These are phyloP conservation scores for Eucalyptus decipiens DNA, from an alignment of 345 rosid genomes.

Conservation along the genomic window DNA sequence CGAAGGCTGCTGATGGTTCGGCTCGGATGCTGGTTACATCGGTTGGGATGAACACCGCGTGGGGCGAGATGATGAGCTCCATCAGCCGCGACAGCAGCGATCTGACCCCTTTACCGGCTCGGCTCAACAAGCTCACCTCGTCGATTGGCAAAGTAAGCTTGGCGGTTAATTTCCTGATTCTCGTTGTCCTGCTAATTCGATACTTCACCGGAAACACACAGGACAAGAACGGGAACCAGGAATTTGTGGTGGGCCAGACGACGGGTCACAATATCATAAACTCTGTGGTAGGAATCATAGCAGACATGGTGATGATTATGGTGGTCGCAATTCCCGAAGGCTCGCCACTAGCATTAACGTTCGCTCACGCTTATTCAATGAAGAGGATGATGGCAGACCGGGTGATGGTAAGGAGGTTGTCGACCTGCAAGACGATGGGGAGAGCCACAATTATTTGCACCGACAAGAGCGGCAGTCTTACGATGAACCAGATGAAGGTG, in stretches of 20 bases:
- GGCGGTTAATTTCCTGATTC: conserved; percentile 54
- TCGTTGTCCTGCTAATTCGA: conserved; percentile 44
- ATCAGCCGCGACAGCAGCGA: conserved; percentile 26
- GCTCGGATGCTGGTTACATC: conserved; percentile 54
- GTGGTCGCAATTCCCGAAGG: conserved; percentile 85
- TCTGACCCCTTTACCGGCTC: conserved; percentile 47
- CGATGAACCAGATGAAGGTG: conserved; percentile 58
- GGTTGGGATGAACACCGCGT: conserved; percentile 57
- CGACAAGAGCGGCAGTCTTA: conserved; percentile 71
- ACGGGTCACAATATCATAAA: conserved; percentile 38
- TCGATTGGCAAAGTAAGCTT: conserved; percentile 52
- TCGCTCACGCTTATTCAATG: conserved; percentile 67
- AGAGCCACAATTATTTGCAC: conserved; percentile 58
- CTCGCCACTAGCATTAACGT: conserved; percentile 57
- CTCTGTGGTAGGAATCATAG: conserved; percentile 47
- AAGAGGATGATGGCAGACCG: conserved; percentile 72
- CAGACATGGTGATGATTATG: conserved; percentile 56
- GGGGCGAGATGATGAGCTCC: conserved; percentile 77
- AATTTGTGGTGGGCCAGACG: conserved; percentile 30
- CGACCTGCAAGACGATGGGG: conserved; percentile 85
- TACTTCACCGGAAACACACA: conserved; percentile 60
- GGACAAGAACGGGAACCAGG: conserved; percentile 32
- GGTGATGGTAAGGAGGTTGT: conserved; percentile 63
- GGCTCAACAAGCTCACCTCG: conserved; percentile 56
- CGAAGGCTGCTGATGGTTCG: conserved; percentile 42